Evolutionary conservation across 352 stramenopile species (phyloP).

Genomic region (Pythium periplocum): DNA sequence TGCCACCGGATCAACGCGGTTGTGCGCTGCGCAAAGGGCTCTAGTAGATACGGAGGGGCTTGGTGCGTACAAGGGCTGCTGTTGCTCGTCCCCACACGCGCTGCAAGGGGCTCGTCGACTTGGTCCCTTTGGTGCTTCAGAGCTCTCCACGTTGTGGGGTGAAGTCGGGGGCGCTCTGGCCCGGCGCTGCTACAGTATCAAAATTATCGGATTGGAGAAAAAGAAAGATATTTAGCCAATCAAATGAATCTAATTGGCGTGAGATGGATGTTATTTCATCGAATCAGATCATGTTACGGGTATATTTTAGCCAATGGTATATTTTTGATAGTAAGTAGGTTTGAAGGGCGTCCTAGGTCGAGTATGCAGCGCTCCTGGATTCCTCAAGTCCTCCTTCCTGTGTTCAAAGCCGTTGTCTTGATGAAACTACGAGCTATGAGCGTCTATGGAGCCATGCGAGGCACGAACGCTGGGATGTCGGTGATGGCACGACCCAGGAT

Average conservation of each 20-base stretch:
- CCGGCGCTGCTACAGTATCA: background rate
- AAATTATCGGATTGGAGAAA: background rate
- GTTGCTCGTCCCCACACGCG: no score
- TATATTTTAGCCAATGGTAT: no score
- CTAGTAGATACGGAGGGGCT: no score
- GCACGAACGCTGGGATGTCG: slow-evolving; percentile 93
- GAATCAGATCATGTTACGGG: slow-evolving; percentile 11
- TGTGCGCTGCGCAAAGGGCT: no score
- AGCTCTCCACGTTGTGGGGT: background rate
- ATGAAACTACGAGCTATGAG: background rate
- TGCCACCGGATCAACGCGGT: no score
- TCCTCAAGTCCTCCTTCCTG: no score
- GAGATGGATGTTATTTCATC: slow-evolving; percentile 12
- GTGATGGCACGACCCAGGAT: slow-evolving; percentile 97
- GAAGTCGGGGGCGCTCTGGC: background rate
- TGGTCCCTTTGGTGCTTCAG: background rate
- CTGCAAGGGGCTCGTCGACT: no score
- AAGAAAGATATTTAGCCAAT: background rate
- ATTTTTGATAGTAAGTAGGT: no score
- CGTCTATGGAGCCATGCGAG: slow-evolving; percentile 60
- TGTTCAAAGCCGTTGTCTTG: no score
- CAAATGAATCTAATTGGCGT: background rate
- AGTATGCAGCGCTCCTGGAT: no score
- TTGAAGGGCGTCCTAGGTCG: no score
- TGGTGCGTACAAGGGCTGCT: no score